Base-by-base conservation (phyloP, 495 filamentous ascomycete species). In the Terfezia claveryi region DNA sequence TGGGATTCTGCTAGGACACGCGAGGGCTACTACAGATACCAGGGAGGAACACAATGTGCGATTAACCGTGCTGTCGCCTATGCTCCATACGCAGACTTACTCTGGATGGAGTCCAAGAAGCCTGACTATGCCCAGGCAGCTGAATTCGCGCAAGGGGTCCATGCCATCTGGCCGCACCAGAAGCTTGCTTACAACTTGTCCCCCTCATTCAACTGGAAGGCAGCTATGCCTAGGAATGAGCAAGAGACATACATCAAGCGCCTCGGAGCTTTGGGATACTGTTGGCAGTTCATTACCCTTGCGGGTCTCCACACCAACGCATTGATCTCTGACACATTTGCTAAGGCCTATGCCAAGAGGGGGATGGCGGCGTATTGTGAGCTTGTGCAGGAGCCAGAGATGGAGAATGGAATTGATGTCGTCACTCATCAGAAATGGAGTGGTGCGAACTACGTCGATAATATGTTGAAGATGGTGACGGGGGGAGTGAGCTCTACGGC, bases 251-350 rank as follows among this genome's bases (percentile, higher is more conserved):
- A 95, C 72, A 96, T 98, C 72, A 71, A 80, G 57, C 85, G 89
- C 20, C 81, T 98, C 41, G 86, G 79, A 55, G 68, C 70, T 46
- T 79, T 98, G 36, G 91, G 91, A 51, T 98, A 95, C 77, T 92
- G 83, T 76, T 96, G 91, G 91, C 91, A 98, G 70, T 98, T 98
- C 78, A 96, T 98, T 74, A 98, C 92, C 36, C 80, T 98, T 37
- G 91, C 88, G n/a, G 92, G 91, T 57, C 75, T 96, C 61, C 92
- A 96, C 74, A 93, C 85, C 32, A 94, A 85, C 6, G 91, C 91
- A 20, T 76, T 98, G 27, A 91, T 92, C 69, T 79, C 78, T 46
- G 79, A 95, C 68, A 76, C 80, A 52, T 98, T 98, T 69, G 80
- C 87, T 53, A 78, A 80, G 68, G 86, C 87, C 23, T 96, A 83